Evolutionary conservation across 345 rosid genomes (phyloP).

Genomic region (Eucalyptus cloeziana): DNA sequence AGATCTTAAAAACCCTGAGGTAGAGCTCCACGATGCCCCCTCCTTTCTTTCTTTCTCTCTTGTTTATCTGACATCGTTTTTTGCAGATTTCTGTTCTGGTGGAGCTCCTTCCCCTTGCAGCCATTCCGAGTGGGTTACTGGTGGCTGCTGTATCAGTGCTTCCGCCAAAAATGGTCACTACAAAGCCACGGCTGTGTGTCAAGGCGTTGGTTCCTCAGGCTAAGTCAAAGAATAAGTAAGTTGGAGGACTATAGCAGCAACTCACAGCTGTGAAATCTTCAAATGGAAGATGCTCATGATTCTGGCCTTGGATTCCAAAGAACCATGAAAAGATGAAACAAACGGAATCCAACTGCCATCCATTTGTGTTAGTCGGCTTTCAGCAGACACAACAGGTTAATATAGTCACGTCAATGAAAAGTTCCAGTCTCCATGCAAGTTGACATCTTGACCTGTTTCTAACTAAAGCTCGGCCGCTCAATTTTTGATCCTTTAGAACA

Average conservation of each 20-base stretch:
- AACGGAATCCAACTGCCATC: neutral
- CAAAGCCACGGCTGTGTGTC: slow-evolving; percentile 78
- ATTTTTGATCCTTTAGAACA: neutral
- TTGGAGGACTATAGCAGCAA: neutral
- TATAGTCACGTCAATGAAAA: neutral
- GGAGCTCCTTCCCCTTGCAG: slow-evolving; percentile 79
- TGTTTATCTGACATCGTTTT: neutral
- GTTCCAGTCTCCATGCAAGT: neutral
- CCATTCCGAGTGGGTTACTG: slow-evolving; percentile 41
- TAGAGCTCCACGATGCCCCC: neutral
- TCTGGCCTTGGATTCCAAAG: neutral
- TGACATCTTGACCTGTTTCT: neutral
- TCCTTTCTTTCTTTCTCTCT: neutral
- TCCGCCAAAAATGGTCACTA: slow-evolving; percentile 49
- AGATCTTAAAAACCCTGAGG: slow-evolving; percentile 90
- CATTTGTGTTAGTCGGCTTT: neutral
- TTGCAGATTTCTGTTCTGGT: slow-evolving; percentile 69
- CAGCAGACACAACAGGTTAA: neutral
- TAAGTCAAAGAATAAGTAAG: slow-evolving; percentile 1
- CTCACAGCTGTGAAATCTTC: neutral
- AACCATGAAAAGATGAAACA: neutral
- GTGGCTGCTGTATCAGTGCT: slow-evolving; percentile 75
- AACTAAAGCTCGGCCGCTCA: neutral
- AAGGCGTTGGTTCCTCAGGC: slow-evolving; percentile 47
- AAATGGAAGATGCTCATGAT: neutral